A percentile compares a stretch with the other conserved stretches of the same genome.
Conservation (phyloP, 2,329 filamentous ascomycete genomes). For the Keithomyces neogunnii region DNA sequence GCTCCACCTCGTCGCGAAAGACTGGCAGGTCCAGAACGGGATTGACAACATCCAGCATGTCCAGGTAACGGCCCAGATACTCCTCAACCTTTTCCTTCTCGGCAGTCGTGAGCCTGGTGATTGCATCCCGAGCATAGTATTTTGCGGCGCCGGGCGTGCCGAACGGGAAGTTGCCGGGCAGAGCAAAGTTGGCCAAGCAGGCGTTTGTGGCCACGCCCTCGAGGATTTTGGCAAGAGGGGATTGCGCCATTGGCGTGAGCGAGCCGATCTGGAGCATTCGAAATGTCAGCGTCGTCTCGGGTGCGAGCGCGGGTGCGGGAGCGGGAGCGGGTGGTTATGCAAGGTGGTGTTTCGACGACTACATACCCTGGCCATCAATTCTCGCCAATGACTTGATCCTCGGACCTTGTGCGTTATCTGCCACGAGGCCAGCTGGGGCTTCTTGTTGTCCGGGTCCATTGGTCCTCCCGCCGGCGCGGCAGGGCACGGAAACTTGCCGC, state of each 20-base stretch:
- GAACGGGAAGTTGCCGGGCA: conserved; percentile 30
- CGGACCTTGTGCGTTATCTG: conserved; percentile 25
- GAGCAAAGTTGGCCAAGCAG: conserved; percentile 25
- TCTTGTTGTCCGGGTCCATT: conserved; percentile 13
- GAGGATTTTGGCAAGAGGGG: conserved; percentile 19
- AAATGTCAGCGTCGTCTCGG: too few species aligned
- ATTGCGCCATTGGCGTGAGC: conserved; percentile 15
- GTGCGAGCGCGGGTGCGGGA: background rate
- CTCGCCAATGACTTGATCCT: conserved; percentile 27
- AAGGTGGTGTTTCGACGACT: background rate
- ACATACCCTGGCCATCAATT: conserved; percentile 27
- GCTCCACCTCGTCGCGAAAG: conserved; percentile 21
- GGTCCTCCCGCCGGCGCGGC: conserved; percentile 17
- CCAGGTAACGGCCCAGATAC: conserved; percentile 22
- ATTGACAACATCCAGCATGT: conserved; percentile 24
- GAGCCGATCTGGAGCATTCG: conserved; percentile 16
- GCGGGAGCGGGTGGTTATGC: background rate
- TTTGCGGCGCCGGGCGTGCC: conserved; percentile 25
- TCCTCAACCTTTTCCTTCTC: conserved; percentile 16
- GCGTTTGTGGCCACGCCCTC: conserved; percentile 25
- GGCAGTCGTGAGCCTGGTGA: conserved; percentile 19
- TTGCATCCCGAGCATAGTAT: conserved; percentile 22
- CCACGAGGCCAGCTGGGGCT: conserved; percentile 21
- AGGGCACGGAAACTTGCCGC: conserved; percentile 24
- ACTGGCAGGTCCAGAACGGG: conserved; percentile 22